Evolutionary conservation across 768 basidiomycete species (phyloP).

Genomic region (Scleroderma bovista): DNA sequence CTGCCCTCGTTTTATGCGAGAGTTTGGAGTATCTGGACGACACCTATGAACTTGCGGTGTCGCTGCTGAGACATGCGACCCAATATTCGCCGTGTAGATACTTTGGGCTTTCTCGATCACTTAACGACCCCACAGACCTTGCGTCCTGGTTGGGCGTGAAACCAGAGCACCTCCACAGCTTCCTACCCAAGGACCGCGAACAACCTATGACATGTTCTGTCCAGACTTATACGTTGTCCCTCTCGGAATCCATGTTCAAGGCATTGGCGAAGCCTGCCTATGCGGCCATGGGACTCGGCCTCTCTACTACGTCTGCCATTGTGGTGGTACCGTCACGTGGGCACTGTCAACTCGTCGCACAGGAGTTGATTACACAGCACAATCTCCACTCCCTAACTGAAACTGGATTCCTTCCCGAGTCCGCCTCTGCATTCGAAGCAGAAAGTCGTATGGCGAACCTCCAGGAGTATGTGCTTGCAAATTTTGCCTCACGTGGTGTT

Average conservation of each 20-base stretch:
- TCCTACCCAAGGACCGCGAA: conserved; percentile 79
- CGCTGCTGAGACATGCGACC: conserved; percentile 61
- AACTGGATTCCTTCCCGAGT: conserved; percentile 58
- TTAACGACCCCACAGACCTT: conserved; percentile 76
- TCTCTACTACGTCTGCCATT: conserved; percentile 49
- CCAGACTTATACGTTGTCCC: conserved; percentile 79
- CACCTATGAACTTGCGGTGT: conserved; percentile 77
- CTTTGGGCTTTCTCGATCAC: conserved; percentile 71
- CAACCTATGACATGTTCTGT: conserved; percentile 64
- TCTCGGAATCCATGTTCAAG: conserved; percentile 84
- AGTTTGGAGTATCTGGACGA: conserved; percentile 79
- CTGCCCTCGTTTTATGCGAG: conserved; percentile 75
- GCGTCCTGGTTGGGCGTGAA: conserved; percentile 81
- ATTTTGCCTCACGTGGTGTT: conserved; percentile 80
- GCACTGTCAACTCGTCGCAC: conserved; percentile 69
- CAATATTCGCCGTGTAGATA: conserved; percentile 61
- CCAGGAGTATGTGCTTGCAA: conserved; percentile 54
- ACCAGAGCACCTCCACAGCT: conserved; percentile 57
- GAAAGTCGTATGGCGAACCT: conserved; percentile 55
- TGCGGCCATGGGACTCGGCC: conserved; percentile 52
- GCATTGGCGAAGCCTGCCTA: conserved; percentile 90
- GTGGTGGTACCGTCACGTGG: conserved; percentile 84
- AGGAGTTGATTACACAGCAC: conserved; percentile 84
- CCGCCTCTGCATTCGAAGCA: conserved; percentile 46
- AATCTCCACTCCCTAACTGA: conserved; percentile 68